Evolutionary conservation across 805 yeast genomes (phyloP).

Genomic region (Maudiozyma serrabonitensis): DNA sequence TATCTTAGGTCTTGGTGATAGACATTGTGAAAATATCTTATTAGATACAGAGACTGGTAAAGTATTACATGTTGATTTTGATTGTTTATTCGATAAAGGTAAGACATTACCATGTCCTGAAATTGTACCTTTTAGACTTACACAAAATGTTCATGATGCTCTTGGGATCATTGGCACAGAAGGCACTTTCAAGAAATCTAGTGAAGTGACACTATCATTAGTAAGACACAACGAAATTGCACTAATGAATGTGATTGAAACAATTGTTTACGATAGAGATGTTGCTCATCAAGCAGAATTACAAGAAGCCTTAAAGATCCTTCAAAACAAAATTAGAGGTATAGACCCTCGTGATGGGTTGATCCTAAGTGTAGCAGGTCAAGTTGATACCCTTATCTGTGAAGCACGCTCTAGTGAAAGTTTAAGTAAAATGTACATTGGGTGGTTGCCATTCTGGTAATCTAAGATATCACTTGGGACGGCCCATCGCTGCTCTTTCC

Average conservation of each 20-base stretch:
- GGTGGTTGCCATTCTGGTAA: conserved; percentile 77
- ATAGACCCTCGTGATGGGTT: conserved; percentile 71
- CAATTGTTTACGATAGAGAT: conserved; percentile 67
- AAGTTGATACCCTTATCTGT: conserved; percentile 80
- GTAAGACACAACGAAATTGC: conserved; percentile 73
- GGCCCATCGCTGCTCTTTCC: neutral
- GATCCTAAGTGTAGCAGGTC: conserved; percentile 85
- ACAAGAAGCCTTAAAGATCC: conserved; percentile 52
- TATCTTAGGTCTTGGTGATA: conserved; percentile 87
- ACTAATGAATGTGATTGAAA: conserved; percentile 82
- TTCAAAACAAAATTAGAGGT: conserved; percentile 77
- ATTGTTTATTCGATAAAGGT: conserved; percentile 85
- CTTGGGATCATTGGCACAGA: conserved; percentile 82
- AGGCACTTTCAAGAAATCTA: conserved; percentile 76
- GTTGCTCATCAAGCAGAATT: conserved; percentile 40
- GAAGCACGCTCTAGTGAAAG: conserved; percentile 67
- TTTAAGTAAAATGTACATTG: conserved; percentile 80
- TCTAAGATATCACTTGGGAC: neutral
- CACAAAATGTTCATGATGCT: conserved; percentile 83
- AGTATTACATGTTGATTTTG: conserved; percentile 90
- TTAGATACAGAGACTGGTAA: conserved; percentile 66
- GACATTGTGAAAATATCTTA: conserved; percentile 89
- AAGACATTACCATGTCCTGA: conserved; percentile 74
- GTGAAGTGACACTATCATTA: conserved; percentile 71
- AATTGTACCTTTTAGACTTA: conserved; percentile 85